phyloP scores from a whole-genome alignment of 139 green algal species.

The Pleodorina starrii region DNA sequence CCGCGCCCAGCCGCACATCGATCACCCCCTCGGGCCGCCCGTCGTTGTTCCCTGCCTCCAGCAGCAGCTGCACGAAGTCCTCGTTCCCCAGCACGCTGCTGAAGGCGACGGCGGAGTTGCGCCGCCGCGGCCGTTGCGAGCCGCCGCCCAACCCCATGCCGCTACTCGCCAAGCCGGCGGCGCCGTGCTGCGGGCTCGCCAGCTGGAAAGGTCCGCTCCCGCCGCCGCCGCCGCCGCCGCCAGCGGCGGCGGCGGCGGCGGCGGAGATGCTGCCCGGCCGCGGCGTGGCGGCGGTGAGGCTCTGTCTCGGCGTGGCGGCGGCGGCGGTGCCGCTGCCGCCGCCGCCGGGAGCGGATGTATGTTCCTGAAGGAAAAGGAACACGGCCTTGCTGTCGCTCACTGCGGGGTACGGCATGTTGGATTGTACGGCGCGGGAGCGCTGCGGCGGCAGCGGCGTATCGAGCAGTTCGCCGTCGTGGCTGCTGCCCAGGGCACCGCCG shows the following conservation, averaged over 20 bases:
- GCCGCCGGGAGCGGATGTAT: not conserved
- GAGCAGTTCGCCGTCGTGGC: not conserved
- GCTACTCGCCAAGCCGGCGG: not conserved
- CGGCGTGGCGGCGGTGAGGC: no score
- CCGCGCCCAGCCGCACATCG: not conserved
- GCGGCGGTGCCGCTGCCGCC: not conserved
- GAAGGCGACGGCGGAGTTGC: slow-evolving; percentile 13
- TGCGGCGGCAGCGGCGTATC: not conserved
- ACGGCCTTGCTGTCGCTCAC: not conserved
- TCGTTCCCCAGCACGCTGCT: slow-evolving; percentile 2
- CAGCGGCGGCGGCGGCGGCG: not conserved
- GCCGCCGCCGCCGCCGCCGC: slow-evolving; percentile 12
- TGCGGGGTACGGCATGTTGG: no score
- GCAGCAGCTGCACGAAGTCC: slow-evolving; percentile 6
- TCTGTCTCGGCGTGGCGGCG: no score
- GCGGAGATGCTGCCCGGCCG: not conserved
- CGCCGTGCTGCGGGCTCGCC: not conserved
- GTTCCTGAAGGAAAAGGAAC: not conserved
- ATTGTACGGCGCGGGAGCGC: not conserved
- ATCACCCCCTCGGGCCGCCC: slow-evolving; percentile 37
- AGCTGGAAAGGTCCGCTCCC: not conserved
- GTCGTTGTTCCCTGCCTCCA: slow-evolving; percentile 18
- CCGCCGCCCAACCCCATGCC: not conserved
- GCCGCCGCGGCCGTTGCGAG: not conserved
- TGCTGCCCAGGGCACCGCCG: not conserved